Conservation (phyloP, 768 basidiomycete genomes). For the Agaricus sinodeliciosus region DNA sequence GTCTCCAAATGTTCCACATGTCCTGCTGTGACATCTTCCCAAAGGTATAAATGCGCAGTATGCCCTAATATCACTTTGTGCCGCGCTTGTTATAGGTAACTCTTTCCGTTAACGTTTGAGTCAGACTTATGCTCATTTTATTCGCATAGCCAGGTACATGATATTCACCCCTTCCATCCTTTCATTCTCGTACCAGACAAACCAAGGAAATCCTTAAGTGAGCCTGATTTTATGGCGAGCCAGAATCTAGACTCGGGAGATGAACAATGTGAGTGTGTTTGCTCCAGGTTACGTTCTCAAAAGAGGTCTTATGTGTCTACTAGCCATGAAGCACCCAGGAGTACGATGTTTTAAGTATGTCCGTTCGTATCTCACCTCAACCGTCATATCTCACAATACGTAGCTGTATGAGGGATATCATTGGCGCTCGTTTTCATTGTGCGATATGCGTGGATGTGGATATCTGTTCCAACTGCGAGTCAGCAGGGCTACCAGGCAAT, state of each 20-base stretch:
- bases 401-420: slow-evolving; percentile 85
- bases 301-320: neutral
- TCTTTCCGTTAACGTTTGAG: neutral
- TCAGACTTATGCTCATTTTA: neutral
- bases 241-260: slow-evolving; percentile 36
- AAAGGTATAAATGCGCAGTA: slow-evolving; percentile 80
- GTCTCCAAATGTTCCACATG: slow-evolving; percentile 80
- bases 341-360: slow-evolving; percentile 86
- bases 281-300: slow-evolving; percentile 1
- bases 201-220: slow-evolving; percentile 31
- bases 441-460: slow-evolving; percentile 81
- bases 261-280: slow-evolving; percentile 49
- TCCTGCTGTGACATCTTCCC: slow-evolving; percentile 45
- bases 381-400: neutral
- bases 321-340: slow-evolving; percentile 73
- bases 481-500: slow-evolving; percentile 79
- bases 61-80: slow-evolving; percentile 81
- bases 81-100: slow-evolving; percentile 73
- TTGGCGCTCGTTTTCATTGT: slow-evolving; percentile 91
- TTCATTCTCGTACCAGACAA: slow-evolving; percentile 79
- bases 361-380: neutral
- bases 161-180: slow-evolving; percentile 84
- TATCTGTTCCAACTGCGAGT: slow-evolving; percentile 84
- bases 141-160: slow-evolving; percentile 69
- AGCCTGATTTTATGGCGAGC: slow-evolving; percentile 28